Evolutionary conservation across 306 rosid species (phyloP).

Genomic region (Rosa lucieae): DNA sequence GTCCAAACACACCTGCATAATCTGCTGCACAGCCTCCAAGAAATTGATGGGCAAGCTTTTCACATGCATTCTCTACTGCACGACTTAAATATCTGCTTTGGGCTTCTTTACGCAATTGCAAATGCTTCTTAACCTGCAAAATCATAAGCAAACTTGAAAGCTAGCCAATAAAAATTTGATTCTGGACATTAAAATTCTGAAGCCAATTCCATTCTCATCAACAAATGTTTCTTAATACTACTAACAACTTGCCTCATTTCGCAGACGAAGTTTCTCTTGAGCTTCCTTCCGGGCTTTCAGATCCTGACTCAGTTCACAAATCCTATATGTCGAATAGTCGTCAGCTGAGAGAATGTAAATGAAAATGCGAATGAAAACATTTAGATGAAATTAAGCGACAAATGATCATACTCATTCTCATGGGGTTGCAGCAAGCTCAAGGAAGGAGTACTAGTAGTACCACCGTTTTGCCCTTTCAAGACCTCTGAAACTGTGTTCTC

Average conservation of each 20-base stretch:
- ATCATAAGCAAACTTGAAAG: conserved; percentile 3
- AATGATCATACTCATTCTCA: conserved; percentile 11
- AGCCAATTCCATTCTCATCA: neutral
- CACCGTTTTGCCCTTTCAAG: neutral
- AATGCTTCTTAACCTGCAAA: conserved; percentile 22
- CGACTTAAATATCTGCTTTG: conserved; percentile 6
- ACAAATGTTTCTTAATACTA: neutral
- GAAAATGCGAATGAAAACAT: neutral
- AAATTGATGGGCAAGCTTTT: conserved; percentile 18
- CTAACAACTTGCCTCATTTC: conserved; percentile 17
- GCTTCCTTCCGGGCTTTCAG: neutral
- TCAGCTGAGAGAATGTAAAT: neutral
- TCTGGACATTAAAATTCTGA: neutral
- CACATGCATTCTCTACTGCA: conserved; percentile 20
- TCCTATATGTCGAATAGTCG: neutral
- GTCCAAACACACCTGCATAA: neutral
- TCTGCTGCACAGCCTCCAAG: neutral
- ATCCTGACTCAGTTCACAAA: neutral
- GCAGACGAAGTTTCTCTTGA: conserved; percentile 11
- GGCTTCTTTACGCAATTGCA: conserved; percentile 11
- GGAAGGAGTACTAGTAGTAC: neutral
- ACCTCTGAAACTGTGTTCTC: conserved; percentile 4
- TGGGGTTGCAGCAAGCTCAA: neutral
- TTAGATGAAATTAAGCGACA: neutral
- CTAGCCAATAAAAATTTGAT: neutral